Base-by-base conservation (phyloP, 2,329 filamentous ascomycete genomes). In the Fusarium avenaceum region DNA sequence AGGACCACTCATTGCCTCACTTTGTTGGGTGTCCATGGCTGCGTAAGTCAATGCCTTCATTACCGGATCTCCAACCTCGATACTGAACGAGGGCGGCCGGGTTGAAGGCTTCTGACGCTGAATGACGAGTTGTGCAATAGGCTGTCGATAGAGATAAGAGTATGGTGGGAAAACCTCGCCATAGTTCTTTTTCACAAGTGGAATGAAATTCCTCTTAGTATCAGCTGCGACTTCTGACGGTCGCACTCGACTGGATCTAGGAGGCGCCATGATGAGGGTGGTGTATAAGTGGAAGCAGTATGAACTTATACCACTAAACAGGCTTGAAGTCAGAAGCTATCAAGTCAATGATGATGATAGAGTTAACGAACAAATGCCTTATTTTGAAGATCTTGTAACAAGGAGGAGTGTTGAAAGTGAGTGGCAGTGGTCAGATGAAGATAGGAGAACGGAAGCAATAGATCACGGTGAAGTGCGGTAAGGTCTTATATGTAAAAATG, bases 191-290 rank as follows among this genome's bases (percentile, higher is more conserved):
- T 83, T 85, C 71, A 92, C 87, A 65, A 86, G 81, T 17, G 90
- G 90, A 67, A 92, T 89, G 75, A 89, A 91, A 60, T 85, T 85
- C 71, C 84, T 86, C 78, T 92, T 92, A n/a, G 90, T 90, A 76
- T 92, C 90, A 26, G 88, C 86, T 55, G 91, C 91, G 54, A 93
- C 87, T 68, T 93, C 90, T 40, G 89, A 79, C 32, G 79, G 79
- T 72, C 76, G 75, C 49, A 78, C 75, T 32, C 75, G 73, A 59
- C 74, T 73, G 30, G 76, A 72, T 65, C 71, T 79, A 43, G 75
- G 70, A 22, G 78, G 74, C 40, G 75, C 74, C 79, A 80, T 80
- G 30, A 44, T 44, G 49, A 63, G 52, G 40, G 28, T 57, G 42
- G 40, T 33, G 35, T 19, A 45, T 55, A 38, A 20, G 44, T 51